A percentile compares a stretch with the other conserved stretches of the same genome.
phyloP scores from a whole-genome alignment of 345 rosid genomes.

The Aquilaria malaccensis region DNA sequence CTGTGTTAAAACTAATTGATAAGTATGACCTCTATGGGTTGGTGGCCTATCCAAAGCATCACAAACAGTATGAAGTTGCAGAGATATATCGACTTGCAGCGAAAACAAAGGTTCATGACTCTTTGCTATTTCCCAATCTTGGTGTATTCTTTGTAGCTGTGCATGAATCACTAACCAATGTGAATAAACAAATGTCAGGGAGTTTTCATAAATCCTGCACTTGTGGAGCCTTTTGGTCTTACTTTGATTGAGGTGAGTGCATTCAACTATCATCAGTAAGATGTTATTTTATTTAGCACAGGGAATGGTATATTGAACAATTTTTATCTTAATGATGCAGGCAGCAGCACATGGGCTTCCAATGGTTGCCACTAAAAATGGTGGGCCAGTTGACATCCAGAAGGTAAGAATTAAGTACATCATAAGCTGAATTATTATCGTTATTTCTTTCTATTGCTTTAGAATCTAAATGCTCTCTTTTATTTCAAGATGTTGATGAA shows the following conservation, averaged over 20 bases:
- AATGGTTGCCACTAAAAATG: constrained; percentile 94
- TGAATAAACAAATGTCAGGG: constrained; percentile 42
- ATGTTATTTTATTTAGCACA: not conserved
- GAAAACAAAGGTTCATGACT: constrained; percentile 57
- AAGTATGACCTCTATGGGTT: constrained; percentile 91
- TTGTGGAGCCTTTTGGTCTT: constrained; percentile 97
- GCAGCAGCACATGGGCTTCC: constrained; percentile 99
- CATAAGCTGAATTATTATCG: no score
- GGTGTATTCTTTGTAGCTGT: not conserved
- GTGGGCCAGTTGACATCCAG: constrained; percentile 96
- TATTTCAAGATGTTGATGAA: not conserved
- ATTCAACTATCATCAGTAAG: not conserved
- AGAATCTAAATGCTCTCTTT: not conserved
- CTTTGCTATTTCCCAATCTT: constrained; percentile 3
- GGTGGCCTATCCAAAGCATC: constrained; percentile 97
- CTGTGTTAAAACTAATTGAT: constrained; percentile 78
- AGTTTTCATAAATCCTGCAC: constrained; percentile 94
- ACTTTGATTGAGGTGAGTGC: constrained; percentile 84
- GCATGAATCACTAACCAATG: constrained; percentile 7
- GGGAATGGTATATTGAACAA: constrained; percentile 6
- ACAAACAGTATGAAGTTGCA: constrained; percentile 91
- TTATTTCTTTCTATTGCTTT: not conserved
- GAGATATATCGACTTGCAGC: constrained; percentile 93
- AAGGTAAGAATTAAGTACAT: constrained; percentile 29
- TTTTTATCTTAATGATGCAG: constrained; percentile 28